Percentiles rank a stretch among this genome's conserved stretches.
Conservation (phyloP, 257 asterid species). For the Solanum chilense region DNA sequence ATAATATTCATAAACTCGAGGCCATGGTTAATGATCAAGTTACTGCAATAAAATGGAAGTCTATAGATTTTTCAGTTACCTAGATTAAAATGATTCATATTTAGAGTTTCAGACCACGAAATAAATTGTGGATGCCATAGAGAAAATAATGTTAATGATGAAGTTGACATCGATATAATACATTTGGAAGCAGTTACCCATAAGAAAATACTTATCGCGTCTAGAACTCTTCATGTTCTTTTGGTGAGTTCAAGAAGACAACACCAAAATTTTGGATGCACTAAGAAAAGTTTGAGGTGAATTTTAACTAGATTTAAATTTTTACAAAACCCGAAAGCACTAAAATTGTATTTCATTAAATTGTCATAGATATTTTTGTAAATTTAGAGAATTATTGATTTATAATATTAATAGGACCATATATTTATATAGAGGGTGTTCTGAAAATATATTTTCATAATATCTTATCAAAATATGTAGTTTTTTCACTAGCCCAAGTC, state of each 20-base stretch:
- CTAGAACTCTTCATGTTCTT: not conserved
- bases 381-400: not conserved
- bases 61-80: not conserved
- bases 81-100: no score
- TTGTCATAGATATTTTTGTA: no score
- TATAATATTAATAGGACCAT: not conserved
- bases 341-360: no score
- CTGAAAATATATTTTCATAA: no score
- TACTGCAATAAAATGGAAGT: not conserved
- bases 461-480: not conserved
- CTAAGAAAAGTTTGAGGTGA: not conserved
- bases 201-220: not conserved
- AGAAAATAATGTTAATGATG: not conserved
- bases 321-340: not conserved
- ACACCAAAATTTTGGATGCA: not conserved
- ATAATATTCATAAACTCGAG: not conserved
- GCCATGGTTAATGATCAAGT: not conserved
- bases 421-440: not conserved
- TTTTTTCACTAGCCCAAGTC: not conserved
- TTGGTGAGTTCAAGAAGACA: not conserved
- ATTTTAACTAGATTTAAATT: no score
- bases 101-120: not conserved
- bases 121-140: not conserved
- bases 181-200: not conserved
- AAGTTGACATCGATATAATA: not conserved